Percentiles rank a stretch among this genome's conserved stretches.
phyloP scores from a whole-genome alignment of 1,284 basidiomycete species.

The Thelephora terrestris region DNA sequence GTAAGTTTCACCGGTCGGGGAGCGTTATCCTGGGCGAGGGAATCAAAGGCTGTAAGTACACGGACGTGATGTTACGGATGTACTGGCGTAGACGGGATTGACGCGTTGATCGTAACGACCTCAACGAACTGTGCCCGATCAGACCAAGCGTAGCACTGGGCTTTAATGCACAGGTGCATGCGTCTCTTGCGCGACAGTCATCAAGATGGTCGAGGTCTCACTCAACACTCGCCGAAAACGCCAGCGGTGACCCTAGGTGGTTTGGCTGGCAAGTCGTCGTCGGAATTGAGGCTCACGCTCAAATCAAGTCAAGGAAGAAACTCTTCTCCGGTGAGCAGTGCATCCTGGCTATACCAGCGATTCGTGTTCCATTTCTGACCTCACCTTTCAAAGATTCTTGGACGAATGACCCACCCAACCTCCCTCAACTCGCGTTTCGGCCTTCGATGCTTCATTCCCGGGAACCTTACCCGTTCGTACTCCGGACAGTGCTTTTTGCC shows the following conservation, averaged over 20 bases:
- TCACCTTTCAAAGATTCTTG: slow-evolving; percentile 15
- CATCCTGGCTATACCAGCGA: not conserved
- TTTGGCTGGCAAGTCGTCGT: slow-evolving; percentile 80
- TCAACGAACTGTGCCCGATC: no score
- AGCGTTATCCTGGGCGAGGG: no score
- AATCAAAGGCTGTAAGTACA: no score
- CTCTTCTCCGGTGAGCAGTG: slow-evolving; percentile 73
- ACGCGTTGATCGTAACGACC: no score
- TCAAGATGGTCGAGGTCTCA: no score
- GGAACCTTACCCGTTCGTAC: slow-evolving; percentile 79
- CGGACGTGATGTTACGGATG: no score
- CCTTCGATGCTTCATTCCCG: slow-evolving; percentile 87
- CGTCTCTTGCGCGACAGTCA: no score
- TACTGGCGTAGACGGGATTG: no score
- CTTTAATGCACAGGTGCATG: no score
- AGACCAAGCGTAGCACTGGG: no score
- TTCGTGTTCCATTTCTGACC: slow-evolving; percentile 1
- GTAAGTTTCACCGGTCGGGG: no score
- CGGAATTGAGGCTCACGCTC: slow-evolving; percentile 94
- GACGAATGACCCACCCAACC: slow-evolving; percentile 41
- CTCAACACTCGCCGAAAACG: no score
- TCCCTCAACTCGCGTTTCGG: slow-evolving; percentile 72
- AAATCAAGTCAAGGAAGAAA: slow-evolving; percentile 81
- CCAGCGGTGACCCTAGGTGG: slow-evolving; percentile 30
- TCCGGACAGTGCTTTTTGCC: not conserved